Base-by-base conservation (phyloP, 805 yeast species). In the Priceomyces fermenticarens region DNA sequence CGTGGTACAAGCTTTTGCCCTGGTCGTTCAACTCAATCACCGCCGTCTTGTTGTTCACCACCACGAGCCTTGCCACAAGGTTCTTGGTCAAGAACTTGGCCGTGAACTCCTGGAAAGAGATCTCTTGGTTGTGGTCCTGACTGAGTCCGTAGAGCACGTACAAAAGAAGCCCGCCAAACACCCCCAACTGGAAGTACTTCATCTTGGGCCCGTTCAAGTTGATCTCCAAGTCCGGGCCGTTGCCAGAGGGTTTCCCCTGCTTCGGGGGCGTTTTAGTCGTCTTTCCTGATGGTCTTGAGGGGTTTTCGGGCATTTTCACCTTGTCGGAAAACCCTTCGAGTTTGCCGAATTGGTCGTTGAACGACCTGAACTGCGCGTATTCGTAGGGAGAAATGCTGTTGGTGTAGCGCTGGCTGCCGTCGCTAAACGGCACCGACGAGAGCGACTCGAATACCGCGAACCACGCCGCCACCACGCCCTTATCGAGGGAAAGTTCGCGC, bases 31-130 rank as follows among this genome's bases (percentile, higher is more conserved):
- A 67, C 13, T 78, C 81, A 2, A 91, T 85, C 40, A 83, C 76
- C 6, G 88, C 99, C 36, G 75, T 73, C 10, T 78, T 70, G 53
- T 85, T 84, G 67, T 93, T 91, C 25, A 88, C 80, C 6, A 93
- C 90, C 13, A 80, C 63, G 39, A 93, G 70, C 48, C 77, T 79
- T 35, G 80, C 73, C 10, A 93, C 99, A 32, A 80, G 72, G 4
- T 89, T 89, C 52, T 81, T 85, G 46, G 84, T 86, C 45, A 93
- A 71, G 54, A 82, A 83, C 35, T 81, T 73, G 4, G 82, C 70
- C 32, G 88, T 77, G 67, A 93, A 91, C 56, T 91, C 96, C 67
- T 93, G 98, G 84, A 89, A 93, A 2, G 97, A 81, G 44, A 91
- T 72, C 55, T 87, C 89, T 38, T 58, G 55, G 32, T 52, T 47